A percentile compares a stretch with the other conserved stretches of the same genome.
Conservation (phyloP, 73 alveolate genomes). For the Paramecium biaurelia region DNA sequence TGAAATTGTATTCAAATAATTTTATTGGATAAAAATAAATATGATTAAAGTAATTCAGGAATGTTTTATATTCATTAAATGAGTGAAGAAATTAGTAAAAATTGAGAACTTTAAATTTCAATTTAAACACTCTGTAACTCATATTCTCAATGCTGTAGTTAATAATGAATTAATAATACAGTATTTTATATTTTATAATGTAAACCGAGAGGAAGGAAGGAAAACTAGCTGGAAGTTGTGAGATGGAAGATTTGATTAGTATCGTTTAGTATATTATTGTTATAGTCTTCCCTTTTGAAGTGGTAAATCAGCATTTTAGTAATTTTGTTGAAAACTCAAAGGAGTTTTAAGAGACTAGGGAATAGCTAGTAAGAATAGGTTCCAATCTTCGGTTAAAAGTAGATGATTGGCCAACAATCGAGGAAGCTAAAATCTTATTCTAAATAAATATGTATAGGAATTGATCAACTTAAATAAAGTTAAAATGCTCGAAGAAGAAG, state of each 20-base stretch:
- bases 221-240: constrained; percentile 36
- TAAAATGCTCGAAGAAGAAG: constrained; percentile 10
- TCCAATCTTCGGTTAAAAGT: constrained; percentile 10
- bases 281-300: constrained; percentile 6
- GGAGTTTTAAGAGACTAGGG: neutral
- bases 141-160: neutral
- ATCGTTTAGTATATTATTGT: neutral
- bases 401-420: constrained; percentile 28
- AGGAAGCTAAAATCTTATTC: neutral
- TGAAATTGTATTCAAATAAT: neutral
- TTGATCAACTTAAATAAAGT: neutral
- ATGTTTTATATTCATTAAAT: neutral
- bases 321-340: neutral
- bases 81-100: neutral
- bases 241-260: constrained; percentile 47
- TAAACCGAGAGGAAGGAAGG: neutral
- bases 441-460: neutral
- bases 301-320: neutral
- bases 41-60: neutral
- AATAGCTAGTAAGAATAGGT: neutral
- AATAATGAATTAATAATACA: neutral
- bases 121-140: neutral
- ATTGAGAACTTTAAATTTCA: neutral
- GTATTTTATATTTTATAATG: constrained; percentile 5
- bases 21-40: neutral